A percentile compares a stretch with the other conserved stretches of the same genome.
Evolutionary conservation across 352 stramenopile species (phyloP).

Genomic region (Phytophthora pisi): DNA sequence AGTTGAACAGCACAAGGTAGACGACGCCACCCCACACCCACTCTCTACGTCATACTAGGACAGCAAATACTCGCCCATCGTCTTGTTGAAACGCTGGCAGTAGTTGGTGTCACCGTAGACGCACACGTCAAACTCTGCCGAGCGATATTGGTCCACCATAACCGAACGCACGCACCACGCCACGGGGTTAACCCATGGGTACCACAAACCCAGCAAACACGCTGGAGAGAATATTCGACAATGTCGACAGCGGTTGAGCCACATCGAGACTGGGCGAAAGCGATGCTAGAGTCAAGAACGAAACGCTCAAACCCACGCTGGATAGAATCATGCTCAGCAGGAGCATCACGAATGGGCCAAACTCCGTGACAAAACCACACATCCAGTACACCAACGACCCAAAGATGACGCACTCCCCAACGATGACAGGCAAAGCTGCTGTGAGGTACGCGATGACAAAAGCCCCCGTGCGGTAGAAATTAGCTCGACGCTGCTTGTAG

Average conservation of each 20-base stretch:
- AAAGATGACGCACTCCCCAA: not conserved
- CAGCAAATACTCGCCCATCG: not conserved
- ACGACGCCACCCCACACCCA: not conserved
- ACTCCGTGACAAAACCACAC: not conserved
- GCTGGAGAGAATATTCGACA: not conserved
- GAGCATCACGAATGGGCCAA: not conserved
- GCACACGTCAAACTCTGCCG: not conserved
- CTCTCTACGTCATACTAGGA: not conserved
- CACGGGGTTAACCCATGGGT: not conserved
- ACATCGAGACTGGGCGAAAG: not conserved
- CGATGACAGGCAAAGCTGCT: not conserved
- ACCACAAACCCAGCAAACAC: not conserved
- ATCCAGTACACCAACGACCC: not conserved
- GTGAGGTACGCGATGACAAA: not conserved
- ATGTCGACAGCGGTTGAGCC: not conserved
- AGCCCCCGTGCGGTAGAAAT: not conserved
- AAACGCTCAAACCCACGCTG: not conserved
- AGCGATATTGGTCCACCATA: not conserved
- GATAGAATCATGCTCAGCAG: not conserved
- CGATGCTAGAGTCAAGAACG: not conserved
- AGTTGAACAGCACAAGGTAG: not conserved
- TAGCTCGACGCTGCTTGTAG: conserved; percentile 1
- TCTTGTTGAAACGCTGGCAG: not conserved
- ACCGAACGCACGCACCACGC: not conserved
- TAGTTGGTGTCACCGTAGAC: not conserved